These are phyloP conservation scores for Rhodomyrtus tomentosa DNA, from an alignment of 345 rosid species.

Conservation along the genomic window DNA sequence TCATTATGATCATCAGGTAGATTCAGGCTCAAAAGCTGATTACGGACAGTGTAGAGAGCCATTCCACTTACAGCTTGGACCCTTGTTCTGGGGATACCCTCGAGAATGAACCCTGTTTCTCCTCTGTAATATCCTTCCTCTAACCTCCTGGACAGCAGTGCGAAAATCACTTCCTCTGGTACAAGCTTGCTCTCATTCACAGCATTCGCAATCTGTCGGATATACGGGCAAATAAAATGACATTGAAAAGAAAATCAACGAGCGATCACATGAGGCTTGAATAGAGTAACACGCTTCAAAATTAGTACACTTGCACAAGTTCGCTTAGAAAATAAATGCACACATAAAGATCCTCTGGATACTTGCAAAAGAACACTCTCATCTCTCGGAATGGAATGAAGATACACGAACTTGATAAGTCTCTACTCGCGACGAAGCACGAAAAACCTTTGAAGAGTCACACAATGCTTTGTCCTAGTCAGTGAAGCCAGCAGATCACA, in stretches of 20 bases:
- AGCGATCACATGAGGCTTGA: neutral
- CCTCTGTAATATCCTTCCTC: conserved; percentile 75
- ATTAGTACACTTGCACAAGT: neutral
- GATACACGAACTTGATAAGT: neutral
- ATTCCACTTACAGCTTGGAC: conserved; percentile 53
- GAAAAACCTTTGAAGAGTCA: neutral
- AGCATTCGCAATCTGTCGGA: conserved; percentile 35
- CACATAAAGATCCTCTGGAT: neutral
- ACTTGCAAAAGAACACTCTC: neutral
- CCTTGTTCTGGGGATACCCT: conserved; percentile 84
- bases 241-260: neutral
- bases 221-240: too few species aligned
- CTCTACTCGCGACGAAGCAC: neutral
- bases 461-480: neutral
- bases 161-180: conserved; percentile 63
- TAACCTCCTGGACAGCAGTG: conserved; percentile 70
- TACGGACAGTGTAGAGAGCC: neutral
- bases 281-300: neutral
- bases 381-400: neutral
- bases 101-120: conserved; percentile 88
- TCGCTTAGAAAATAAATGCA: neutral
- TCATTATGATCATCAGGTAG: neutral
- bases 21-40: neutral
- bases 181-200: conserved; percentile 67
- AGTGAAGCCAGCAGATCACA: neutral